Conservation (phyloP, 2,329 filamentous ascomycete species). For the Xylariales sp. region DNA sequence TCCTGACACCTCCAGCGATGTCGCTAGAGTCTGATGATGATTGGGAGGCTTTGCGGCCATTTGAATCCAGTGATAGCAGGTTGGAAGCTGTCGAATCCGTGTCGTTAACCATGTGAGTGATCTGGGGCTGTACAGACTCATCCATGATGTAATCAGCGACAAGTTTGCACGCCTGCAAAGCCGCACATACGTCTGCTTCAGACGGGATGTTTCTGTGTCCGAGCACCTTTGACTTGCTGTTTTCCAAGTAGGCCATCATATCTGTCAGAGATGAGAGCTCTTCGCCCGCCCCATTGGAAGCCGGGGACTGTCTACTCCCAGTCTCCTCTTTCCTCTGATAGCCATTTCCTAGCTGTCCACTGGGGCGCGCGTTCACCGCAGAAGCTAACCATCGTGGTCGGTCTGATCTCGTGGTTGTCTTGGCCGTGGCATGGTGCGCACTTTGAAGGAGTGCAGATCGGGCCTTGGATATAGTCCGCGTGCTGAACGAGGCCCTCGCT, state of each 20-base stretch:
- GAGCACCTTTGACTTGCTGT: constrained; percentile 19
- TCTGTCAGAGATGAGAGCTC: constrained; percentile 21
- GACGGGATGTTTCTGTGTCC: constrained; percentile 19
- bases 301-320: neutral
- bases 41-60: constrained; percentile 9
- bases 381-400: constrained; percentile 7
- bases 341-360: neutral
- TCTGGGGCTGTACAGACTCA: constrained; percentile 24
- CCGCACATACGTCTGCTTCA: constrained; percentile 23
- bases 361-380: constrained; percentile 1
- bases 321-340: neutral
- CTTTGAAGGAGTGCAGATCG: constrained; percentile 13
- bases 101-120: constrained; percentile 24
- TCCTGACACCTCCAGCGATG: constrained; percentile 4
- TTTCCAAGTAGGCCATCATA: constrained; percentile 23
- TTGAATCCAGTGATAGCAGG: constrained; percentile 29
- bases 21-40: constrained; percentile 11
- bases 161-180: constrained; percentile 23
- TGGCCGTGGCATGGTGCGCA: neutral
- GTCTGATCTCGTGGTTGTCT: constrained; percentile 1
- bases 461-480: constrained; percentile 25
- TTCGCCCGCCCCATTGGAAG: constrained; percentile 6
- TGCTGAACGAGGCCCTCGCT: constrained; percentile 17
- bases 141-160: constrained; percentile 26
- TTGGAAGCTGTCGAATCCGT: constrained; percentile 32